Conservation (phyloP, 352 stramenopile genomes). For the Aphanomyces astaci region DNA sequence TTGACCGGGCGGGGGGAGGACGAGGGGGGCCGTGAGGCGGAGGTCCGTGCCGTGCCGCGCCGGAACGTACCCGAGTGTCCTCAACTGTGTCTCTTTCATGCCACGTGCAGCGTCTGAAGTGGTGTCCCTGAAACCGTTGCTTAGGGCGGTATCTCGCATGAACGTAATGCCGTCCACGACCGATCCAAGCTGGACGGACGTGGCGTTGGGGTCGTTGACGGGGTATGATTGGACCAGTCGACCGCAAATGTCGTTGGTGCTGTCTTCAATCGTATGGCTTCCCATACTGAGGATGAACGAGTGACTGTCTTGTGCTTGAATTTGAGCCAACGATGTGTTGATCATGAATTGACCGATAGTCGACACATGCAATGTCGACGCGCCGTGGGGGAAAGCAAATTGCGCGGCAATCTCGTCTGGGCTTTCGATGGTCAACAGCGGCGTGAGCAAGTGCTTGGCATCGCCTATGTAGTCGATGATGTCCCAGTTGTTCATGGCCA, state of each 20-base stretch:
- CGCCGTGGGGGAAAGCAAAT: background rate
- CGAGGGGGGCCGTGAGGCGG: background rate
- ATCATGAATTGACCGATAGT: slow-evolving; percentile 1
- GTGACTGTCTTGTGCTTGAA: background rate
- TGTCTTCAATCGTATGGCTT: background rate
- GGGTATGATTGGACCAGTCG: background rate
- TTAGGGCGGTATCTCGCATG: background rate
- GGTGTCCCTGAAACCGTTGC: background rate
- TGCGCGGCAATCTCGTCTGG: background rate
- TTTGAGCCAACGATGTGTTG: background rate
- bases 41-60: background rate
- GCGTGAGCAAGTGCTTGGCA: background rate
- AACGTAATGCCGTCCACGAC: background rate
- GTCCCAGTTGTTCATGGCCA: background rate
- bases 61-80: background rate
- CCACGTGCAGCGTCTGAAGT: background rate
- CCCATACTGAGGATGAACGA: background rate
- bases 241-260: slow-evolving; percentile 8
- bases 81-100: background rate
- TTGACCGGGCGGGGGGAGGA: background rate
- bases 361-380: background rate
- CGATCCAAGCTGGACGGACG: background rate
- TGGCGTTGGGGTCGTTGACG: background rate
- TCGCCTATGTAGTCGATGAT: slow-evolving; percentile 5
- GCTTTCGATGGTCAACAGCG: background rate